These are phyloP conservation scores for Alloteropsis angusta DNA, from an alignment of 202 grass and related monocot species.

Conservation along the genomic window DNA sequence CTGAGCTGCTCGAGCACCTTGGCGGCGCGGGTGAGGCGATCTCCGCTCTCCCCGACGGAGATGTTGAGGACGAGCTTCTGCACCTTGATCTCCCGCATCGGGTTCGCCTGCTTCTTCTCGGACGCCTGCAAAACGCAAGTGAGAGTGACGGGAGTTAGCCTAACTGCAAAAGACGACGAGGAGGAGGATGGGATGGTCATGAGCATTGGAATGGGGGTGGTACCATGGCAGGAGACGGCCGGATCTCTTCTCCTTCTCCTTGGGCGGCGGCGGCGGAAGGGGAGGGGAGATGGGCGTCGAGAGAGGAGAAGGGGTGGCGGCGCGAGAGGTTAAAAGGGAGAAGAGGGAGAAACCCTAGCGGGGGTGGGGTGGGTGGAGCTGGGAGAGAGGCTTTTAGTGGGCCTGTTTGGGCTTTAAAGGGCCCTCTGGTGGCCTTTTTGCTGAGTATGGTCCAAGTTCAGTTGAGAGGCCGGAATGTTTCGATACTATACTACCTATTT, in stretches of 20 bases:
- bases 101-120: slow-evolving; percentile 63
- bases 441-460: not conserved
- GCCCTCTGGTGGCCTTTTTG: not conserved
- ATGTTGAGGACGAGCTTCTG: slow-evolving; percentile 79
- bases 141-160: not conserved
- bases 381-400: not conserved
- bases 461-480: too few species aligned
- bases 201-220: not conserved
- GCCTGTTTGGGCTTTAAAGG: not conserved
- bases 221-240: slow-evolving; percentile 30
- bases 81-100: slow-evolving; percentile 81
- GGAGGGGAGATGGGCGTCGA: not conserved
- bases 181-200: not conserved
- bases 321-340: slow-evolving; percentile 16
- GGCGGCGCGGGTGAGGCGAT: slow-evolving; percentile 62
- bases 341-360: slow-evolving; percentile 18
- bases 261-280: not conserved
- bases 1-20: slow-evolving; percentile 89
- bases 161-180: not conserved
- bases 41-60: slow-evolving; percentile 70
- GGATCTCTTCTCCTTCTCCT: not conserved
- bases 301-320: not conserved
- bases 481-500: too few species aligned
- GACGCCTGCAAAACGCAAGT: slow-evolving; percentile 32
- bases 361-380: not conserved